Evolutionary conservation across 2,329 filamentous ascomycete genomes (phyloP).

Genomic region (Fusarium hostae): DNA sequence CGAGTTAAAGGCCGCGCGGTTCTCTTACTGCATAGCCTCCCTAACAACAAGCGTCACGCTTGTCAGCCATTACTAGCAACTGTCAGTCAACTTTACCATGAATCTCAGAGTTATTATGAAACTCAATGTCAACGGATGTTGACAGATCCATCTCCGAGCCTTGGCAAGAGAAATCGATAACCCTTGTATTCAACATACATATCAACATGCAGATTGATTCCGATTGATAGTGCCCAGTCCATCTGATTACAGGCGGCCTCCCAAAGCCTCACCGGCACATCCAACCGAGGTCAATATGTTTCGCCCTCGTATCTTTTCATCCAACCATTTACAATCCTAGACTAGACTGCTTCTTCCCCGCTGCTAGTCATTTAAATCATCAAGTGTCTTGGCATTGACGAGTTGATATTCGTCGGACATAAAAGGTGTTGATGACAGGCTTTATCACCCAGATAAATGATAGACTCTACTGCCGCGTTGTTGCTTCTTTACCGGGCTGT

Average conservation of each 20-base stretch:
- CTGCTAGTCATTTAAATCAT: constrained; percentile 19
- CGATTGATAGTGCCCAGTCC: not conserved
- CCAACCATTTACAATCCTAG: constrained; percentile 11
- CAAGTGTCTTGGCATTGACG: constrained; percentile 24
- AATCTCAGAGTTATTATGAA: constrained; percentile 8
- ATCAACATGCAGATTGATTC: not conserved
- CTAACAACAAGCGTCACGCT: constrained; percentile 1
- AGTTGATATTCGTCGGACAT: constrained; percentile 11
- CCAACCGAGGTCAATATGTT: constrained; percentile 18
- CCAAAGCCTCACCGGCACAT: constrained; percentile 19
- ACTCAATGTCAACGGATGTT: constrained; percentile 9
- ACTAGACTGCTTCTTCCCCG: not conserved
- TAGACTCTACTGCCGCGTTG: not conserved
- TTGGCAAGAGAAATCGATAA: not conserved
- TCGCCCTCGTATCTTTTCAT: constrained; percentile 19
- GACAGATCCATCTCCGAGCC: not conserved
- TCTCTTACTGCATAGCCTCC: constrained; percentile 30
- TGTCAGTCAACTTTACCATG: not conserved
- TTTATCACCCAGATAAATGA: not conserved
- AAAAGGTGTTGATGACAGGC: not conserved
- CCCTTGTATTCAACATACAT: not conserved
- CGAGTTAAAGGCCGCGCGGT: constrained; percentile 31
- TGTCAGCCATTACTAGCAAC: not conserved
- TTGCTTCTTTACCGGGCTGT: not conserved
- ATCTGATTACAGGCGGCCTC: constrained; percentile 5